Conservation (phyloP, 306 rosid genomes). For the Hippophae gyantsensis region DNA sequence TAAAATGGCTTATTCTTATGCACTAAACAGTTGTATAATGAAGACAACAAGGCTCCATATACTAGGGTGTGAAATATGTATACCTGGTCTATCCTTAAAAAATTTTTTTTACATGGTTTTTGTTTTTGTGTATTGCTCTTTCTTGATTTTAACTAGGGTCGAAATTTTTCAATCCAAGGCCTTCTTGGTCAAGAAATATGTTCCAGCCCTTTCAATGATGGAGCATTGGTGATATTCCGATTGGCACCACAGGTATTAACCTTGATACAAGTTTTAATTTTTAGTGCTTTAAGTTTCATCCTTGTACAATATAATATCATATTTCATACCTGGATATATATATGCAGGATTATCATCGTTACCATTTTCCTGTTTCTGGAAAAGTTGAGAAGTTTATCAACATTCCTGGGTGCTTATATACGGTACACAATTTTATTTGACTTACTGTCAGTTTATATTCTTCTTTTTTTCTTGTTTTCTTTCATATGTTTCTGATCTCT, state of each 20-base stretch:
- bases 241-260: slow-evolving; percentile 88
- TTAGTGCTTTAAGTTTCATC: slow-evolving; percentile 5
- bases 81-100: not conserved
- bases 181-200: slow-evolving; percentile 64
- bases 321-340: slow-evolving; percentile 6
- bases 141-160: slow-evolving; percentile 40
- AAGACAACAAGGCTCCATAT: too few species aligned
- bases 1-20: too few species aligned
- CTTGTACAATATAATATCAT: slow-evolving; percentile 7
- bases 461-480: not conserved
- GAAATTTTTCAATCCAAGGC: slow-evolving; percentile 84
- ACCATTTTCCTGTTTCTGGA: slow-evolving; percentile 85
- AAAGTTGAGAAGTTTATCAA: slow-evolving; percentile 50
- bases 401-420: slow-evolving; percentile 84
- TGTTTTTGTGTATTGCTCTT: not conserved
- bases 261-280: not conserved
- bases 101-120: not conserved
- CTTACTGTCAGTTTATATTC: not conserved
- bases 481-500: too few species aligned
- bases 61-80: too few species aligned
- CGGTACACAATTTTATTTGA: slow-evolving; percentile 31
- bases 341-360: slow-evolving; percentile 93
- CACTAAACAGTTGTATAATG: too few species aligned
- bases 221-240: slow-evolving; percentile 86
- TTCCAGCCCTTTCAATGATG: slow-evolving; percentile 60